phyloP scores from a whole-genome alignment of 768 basidiomycete species.

The Sarcomyxa edulis region DNA sequence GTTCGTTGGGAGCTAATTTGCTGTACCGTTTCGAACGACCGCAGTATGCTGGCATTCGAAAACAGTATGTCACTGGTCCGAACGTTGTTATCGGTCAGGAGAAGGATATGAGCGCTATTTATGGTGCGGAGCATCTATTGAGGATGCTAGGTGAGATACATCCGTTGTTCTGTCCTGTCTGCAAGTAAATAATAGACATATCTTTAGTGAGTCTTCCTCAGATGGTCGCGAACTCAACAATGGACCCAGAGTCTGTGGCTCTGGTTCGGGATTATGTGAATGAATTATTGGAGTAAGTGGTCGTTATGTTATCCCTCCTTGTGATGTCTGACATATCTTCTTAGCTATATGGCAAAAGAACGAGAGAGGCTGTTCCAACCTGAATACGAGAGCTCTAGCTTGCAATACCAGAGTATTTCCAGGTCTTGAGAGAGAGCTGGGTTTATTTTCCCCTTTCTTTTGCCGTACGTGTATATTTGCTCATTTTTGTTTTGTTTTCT shows the following conservation, averaged over 20 bases:
- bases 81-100: conserved; percentile 64
- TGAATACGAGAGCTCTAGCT: conserved; percentile 73
- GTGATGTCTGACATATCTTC: neutral
- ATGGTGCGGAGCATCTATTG: conserved; percentile 92
- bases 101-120: conserved; percentile 84
- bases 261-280: conserved; percentile 87
- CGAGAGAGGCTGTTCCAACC: conserved; percentile 66
- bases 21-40: conserved; percentile 94
- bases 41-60: conserved; percentile 81
- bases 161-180: neutral
- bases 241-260: conserved; percentile 82
- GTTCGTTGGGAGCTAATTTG: conserved; percentile 82
- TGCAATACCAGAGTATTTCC: conserved; percentile 79
- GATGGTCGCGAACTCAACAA: conserved; percentile 84
- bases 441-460: neutral
- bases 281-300: conserved; percentile 71
- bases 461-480: neutral
- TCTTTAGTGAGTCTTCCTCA: conserved; percentile 82
- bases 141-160: conserved; percentile 76
- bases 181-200: conserved; percentile 7
- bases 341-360: conserved; percentile 77
- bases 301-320: neutral
- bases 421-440: conserved; percentile 52
- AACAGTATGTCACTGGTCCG: conserved; percentile 66
- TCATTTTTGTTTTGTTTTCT: conserved; percentile 11